Evolutionary conservation across 768 basidiomycete genomes (phyloP).

Genomic region (Russula olivacea): DNA sequence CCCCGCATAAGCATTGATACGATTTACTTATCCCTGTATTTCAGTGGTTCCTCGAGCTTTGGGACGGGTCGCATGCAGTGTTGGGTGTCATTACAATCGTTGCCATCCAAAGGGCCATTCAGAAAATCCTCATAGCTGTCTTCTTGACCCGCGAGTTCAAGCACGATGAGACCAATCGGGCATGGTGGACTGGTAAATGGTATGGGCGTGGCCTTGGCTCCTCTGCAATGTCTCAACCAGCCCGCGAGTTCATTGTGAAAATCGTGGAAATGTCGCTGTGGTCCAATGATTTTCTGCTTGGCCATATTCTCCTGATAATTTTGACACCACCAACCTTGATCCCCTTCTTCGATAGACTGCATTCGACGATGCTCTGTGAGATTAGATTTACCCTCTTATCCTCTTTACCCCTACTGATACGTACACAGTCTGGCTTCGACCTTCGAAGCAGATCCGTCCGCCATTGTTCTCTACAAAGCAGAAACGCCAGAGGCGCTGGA

Average conservation of each 20-base stretch:
- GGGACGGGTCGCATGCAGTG: constrained; percentile 89
- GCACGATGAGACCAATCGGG: constrained; percentile 96
- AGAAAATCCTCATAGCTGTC: constrained; percentile 91
- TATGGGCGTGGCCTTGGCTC: constrained; percentile 89
- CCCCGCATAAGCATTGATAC: constrained; percentile 29
- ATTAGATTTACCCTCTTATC: background rate
- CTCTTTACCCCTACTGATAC: constrained; percentile 3
- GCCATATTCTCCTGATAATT: constrained; percentile 85
- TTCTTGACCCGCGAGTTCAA: constrained; percentile 98
- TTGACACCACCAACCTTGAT: constrained; percentile 82
- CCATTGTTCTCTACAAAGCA: constrained; percentile 94
- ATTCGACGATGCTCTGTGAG: constrained; percentile 61
- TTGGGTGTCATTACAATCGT: constrained; percentile 90
- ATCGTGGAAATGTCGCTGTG: constrained; percentile 93
- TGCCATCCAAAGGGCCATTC: constrained; percentile 83
- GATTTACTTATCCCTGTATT: constrained; percentile 16
- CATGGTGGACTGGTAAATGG: constrained; percentile 99
- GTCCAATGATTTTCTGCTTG: constrained; percentile 89
- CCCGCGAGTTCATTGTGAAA: constrained; percentile 96
- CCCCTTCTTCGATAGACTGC: constrained; percentile 87
- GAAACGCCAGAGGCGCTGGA: constrained; percentile 87
- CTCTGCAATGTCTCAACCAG: constrained; percentile 95
- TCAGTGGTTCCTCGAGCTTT: constrained; percentile 91
- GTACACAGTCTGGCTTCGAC: constrained; percentile 82
- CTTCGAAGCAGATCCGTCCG: constrained; percentile 88